Percentiles rank a stretch among this genome's conserved stretches.
phyloP scores from a whole-genome alignment of 768 basidiomycete genomes.

The Lactarius psammicola region DNA sequence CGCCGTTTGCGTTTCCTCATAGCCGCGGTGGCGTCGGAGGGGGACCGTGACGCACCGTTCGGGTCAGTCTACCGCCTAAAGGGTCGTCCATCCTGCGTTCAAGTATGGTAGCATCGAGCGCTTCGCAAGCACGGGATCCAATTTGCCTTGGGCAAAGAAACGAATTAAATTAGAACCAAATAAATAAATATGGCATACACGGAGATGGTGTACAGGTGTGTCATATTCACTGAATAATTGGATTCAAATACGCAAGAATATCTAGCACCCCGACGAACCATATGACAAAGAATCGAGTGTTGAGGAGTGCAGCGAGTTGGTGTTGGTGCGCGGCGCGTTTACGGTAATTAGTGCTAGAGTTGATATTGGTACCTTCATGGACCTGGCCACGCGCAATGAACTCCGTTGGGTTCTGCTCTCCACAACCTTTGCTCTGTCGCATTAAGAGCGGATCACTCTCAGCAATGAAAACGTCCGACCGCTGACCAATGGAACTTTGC shows the following conservation, averaged over 20 bases:
- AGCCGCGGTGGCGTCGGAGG: neutral
- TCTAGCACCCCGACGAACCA: slow-evolving; percentile 74
- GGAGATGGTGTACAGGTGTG: slow-evolving; percentile 86
- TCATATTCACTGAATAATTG: slow-evolving; percentile 73
- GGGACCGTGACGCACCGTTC: slow-evolving; percentile 57
- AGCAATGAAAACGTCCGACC: neutral
- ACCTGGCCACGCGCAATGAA: slow-evolving; percentile 64
- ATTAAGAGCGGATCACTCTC: slow-evolving; percentile 37
- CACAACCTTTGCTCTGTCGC: slow-evolving; percentile 74
- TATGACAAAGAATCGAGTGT: slow-evolving; percentile 44
- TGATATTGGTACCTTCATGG: slow-evolving; percentile 55
- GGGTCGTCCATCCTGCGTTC: slow-evolving; percentile 64
- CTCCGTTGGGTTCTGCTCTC: slow-evolving; percentile 80
- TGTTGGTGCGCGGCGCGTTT: slow-evolving; percentile 21
- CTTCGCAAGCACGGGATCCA: slow-evolving; percentile 75
- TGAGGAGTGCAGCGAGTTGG: slow-evolving; percentile 30
- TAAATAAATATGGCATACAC: slow-evolving; percentile 63
- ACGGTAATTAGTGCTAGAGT: slow-evolving; percentile 32
- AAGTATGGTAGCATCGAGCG: slow-evolving; percentile 70
- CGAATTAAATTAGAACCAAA: too few relatives aligned
- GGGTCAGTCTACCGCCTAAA: slow-evolving; percentile 81
- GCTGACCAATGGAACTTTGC: slow-evolving; percentile 51
- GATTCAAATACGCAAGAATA: slow-evolving; percentile 79
- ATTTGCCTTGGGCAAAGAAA: too few relatives aligned
- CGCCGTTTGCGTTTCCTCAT: neutral